Base-by-base conservation (phyloP, 208 protist genomes). In the Balamuthia mandrillaris region DNA sequence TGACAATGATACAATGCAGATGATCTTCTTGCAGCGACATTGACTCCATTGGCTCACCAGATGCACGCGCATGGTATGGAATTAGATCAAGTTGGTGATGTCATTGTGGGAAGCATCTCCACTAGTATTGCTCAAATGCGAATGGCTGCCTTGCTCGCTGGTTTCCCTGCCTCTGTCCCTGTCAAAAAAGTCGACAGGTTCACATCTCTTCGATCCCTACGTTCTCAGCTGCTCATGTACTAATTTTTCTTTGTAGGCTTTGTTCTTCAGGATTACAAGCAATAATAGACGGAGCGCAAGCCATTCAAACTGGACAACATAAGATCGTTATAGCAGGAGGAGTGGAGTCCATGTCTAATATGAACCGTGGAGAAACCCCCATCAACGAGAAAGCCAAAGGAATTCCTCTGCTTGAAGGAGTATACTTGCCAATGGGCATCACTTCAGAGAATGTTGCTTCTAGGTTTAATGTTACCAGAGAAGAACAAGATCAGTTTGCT, bases 391-490 rank as follows among this genome's bases (percentile, higher is more conserved):
- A 56, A n/a, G 49, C n/a, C n/a, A n/a, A 18, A 24, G 49, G 49
- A 56, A 56, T 24, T 24, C 49, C 49, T 56, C 49, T 56, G 49
- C 49, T 56, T n/a, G 49, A 56, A 56, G n/a, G 60, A 16, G n/a
- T 2, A 12, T 35, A 4, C 0, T 77, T 52, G 1, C 70, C 77
- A 21, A 88, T 88, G 86, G 86, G 86, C 37, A 58, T 88, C 63
- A 90, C 88, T 0, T 87, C 79, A 1, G 88, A 90, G 49, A 90
- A 90, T 33, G 88, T 90, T 45, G 88, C 88, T 1, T 78, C 85
- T 35, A 35, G 77, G n/a, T 90, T 66, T 54, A 90, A 86, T 47
- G 78, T 95, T 10, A 83, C 83, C 12, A 66, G 93, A 39, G 39
- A 86, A 14, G 86, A 87, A 24, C 90, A 93, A 86, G 93, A 93